Conservation (phyloP, 2,329 filamentous ascomycete species). For the Epichloe sp. region DNA sequence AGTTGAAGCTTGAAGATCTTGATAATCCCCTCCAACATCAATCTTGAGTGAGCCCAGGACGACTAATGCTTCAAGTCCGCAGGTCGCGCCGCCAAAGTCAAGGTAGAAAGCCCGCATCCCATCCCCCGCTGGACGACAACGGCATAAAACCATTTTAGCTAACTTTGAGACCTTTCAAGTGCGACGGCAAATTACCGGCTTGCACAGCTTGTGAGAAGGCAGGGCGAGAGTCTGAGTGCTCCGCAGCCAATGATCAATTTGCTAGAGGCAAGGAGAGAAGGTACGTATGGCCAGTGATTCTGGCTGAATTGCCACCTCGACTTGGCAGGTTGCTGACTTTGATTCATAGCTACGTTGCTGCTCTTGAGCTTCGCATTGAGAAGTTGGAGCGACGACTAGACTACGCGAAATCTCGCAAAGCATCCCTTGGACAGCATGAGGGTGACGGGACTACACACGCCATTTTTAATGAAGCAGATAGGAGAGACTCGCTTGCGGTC, state of each 20-base stretch:
- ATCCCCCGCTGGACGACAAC: not conserved
- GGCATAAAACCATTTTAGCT: not conserved
- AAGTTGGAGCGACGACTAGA: slow-evolving; percentile 69
- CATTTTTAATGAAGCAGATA: slow-evolving; percentile 30
- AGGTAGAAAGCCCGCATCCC: slow-evolving; percentile 34
- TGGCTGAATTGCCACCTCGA: not conserved
- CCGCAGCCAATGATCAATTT: slow-evolving; percentile 90
- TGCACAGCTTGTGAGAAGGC: slow-evolving; percentile 93
- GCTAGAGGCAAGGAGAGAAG: slow-evolving; percentile 90
- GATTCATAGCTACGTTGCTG: slow-evolving; percentile 65
- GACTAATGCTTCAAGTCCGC: not conserved
- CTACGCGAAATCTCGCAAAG: slow-evolving; percentile 57
- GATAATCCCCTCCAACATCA: not conserved
- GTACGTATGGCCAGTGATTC: slow-evolving; percentile 22
- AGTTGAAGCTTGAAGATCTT: slow-evolving; percentile 11
- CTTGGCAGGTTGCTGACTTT: not conserved
- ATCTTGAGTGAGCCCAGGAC: not conserved
- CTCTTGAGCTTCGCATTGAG: slow-evolving; percentile 82
- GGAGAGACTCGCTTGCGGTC: slow-evolving; percentile 49
- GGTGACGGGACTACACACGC: slow-evolving; percentile 25
- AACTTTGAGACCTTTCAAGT: slow-evolving; percentile 33
- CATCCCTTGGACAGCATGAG: slow-evolving; percentile 54
- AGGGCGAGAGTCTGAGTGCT: slow-evolving; percentile 75
- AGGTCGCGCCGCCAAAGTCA: slow-evolving; percentile 84
- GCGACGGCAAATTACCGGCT: slow-evolving; percentile 88